Evolutionary conservation across 164 flowering plant species (phyloP).

Genomic region (Santalum album): DNA sequence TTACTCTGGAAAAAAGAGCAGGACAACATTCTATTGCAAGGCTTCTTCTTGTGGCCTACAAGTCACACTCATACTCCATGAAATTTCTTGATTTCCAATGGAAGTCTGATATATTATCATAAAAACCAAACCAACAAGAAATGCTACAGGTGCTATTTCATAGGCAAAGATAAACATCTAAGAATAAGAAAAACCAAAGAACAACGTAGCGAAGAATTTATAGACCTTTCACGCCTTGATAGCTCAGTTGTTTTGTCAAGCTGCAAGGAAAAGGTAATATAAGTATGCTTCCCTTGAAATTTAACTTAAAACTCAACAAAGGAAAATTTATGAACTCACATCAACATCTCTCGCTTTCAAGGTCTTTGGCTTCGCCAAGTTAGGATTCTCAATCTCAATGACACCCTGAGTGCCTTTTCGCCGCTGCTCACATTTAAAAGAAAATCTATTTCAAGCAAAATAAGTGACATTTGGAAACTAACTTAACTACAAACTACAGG

Average conservation of each 20-base stretch:
- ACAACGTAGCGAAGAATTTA: neutral
- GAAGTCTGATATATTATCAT: too few relatives aligned
- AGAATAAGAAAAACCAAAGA: neutral
- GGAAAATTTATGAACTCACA: conserved; percentile 28
- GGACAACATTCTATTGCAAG: too few relatives aligned
- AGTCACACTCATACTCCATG: too few relatives aligned
- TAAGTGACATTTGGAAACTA: neutral
- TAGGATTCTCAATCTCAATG: conserved; percentile 81
- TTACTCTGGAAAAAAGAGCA: too few relatives aligned
- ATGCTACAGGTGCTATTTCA: too few relatives aligned
- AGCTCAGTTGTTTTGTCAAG: conserved; percentile 49
- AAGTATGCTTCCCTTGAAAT: neutral
- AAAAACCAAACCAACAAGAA: too few relatives aligned
- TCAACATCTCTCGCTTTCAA: conserved; percentile 77
- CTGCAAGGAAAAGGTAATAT: conserved; percentile 14
- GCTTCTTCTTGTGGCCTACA: too few relatives aligned
- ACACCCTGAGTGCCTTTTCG: conserved; percentile 69
- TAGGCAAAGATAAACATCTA: neutral
- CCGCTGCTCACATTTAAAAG: conserved; percentile 31
- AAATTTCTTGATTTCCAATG: too few relatives aligned
- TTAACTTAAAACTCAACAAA: neutral
- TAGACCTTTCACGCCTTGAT: conserved; percentile 61
- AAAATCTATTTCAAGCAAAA: neutral
- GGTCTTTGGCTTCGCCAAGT: conserved; percentile 62
- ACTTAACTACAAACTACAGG: too few relatives aligned